Conservation (phyloP, 441 rosid species). For the Corymbia calophylla region DNA sequence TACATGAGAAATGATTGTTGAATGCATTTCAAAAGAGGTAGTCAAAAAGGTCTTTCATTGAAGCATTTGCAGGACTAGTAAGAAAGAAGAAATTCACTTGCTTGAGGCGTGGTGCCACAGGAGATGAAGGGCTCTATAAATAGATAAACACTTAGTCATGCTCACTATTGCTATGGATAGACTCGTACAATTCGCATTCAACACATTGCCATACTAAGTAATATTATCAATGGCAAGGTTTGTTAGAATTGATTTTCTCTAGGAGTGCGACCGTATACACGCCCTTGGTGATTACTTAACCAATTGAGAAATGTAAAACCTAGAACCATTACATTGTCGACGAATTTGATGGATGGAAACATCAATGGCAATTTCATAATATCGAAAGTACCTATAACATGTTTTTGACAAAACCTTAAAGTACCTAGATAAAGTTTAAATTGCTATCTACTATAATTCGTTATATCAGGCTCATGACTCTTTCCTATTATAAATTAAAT, state of each 20-base stretch:
- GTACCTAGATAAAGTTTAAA: background rate
- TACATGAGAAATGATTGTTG: background rate
- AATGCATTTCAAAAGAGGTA: background rate
- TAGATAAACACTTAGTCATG: background rate
- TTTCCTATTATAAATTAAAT: background rate
- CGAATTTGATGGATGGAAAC: background rate
- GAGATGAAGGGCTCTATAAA: background rate
- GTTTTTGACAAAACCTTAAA: background rate
- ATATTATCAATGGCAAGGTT: background rate
- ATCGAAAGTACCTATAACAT: accelerated
- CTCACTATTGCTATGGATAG: background rate
- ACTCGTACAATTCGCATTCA: background rate
- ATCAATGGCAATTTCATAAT: background rate
- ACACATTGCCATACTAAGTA: background rate
- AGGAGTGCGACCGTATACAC: background rate
- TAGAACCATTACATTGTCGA: background rate
- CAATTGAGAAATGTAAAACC: background rate
- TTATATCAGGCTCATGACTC: background rate
- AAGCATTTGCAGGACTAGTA: background rate
- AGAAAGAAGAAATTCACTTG: background rate
- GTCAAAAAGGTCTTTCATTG: background rate
- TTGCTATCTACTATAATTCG: background rate
- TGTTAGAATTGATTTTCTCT: background rate
- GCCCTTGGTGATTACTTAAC: background rate
- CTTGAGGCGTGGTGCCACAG: background rate